Evolutionary conservation across 257 asterid species (phyloP), one percentile per base, ranked within the genome.

Genomic region (Thymus quinquecostatus): DNA sequence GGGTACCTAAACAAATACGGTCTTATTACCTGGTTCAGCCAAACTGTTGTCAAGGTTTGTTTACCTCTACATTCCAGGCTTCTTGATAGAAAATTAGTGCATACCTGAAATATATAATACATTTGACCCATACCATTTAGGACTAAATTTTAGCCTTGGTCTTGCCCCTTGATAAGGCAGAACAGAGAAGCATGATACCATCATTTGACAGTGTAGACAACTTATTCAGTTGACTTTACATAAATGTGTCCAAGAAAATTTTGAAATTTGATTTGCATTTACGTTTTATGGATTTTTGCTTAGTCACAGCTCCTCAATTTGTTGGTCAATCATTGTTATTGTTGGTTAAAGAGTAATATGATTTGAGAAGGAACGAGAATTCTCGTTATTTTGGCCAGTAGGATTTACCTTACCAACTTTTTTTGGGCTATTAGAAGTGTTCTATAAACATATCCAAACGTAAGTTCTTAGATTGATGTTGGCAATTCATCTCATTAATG

Each of bases 21-120:
- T 49, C 98, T 91, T 68, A 94, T 94, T 71, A 45, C 98, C 74
- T 94, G 99, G 99, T 94, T 94, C 86, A 94, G 99, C 83, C 96
- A 91, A 76, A 85, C 97, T 36, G 95, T 94, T 33, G 99, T 91
- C 66, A 84, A 91, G 99, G 98, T 85, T 64, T 43, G 73, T 78
- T 70, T 2, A 76, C 58, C 47, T 65, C 34, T 60, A 27, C 14
- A n/a, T 34, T 34, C 13, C 45, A 3, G 4, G 30, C 58, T 13
- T 28, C 27, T 28, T 43, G 5, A 44, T 44, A 27, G 28, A 29
- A 27, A 38, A 63, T 11, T 27, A 44, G 21, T 21, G 32, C 48
- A n/a, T 9, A 29, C 32, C 11, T 44, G 5, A 27, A 10, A 28
- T 64, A 28, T 63, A 1, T 27, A 28, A 64, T 12, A 5, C 28